Evolutionary conservation across 2,329 filamentous ascomycete genomes (phyloP).

Genomic region (Microcera coccophila): DNA sequence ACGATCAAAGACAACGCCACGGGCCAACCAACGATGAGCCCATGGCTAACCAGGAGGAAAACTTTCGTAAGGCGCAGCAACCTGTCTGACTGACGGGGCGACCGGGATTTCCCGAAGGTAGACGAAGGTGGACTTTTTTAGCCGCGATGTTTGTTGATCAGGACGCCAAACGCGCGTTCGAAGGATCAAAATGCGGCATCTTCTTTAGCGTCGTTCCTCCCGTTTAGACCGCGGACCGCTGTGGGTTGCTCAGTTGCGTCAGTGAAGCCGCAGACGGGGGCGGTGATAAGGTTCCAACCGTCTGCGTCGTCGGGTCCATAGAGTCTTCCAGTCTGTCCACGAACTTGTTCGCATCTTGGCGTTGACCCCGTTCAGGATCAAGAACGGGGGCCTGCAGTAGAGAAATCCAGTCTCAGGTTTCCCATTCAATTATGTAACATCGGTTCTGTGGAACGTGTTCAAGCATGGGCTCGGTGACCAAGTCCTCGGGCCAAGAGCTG

Average conservation of each 20-base stretch:
- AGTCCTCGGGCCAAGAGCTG: neutral
- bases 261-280: slow-evolving; percentile 6
- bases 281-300: slow-evolving; percentile 25
- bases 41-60: neutral
- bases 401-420: too few species aligned
- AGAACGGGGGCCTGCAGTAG: neutral
- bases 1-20: neutral
- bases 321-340: neutral
- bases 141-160: slow-evolving; percentile 31
- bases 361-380: neutral
- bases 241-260: neutral
- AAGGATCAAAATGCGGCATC: slow-evolving; percentile 26
- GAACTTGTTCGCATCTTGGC: neutral
- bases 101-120: slow-evolving; percentile 33
- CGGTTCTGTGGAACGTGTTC: neutral
- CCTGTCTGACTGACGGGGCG: neutral
- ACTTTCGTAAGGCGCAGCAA: neutral
- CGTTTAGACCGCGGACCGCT: slow-evolving; percentile 22
- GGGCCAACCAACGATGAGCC: neutral
- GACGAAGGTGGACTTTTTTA: slow-evolving; percentile 28
- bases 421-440: too few species aligned
- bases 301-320: slow-evolving; percentile 1
- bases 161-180: slow-evolving; percentile 23
- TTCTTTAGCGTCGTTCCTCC: slow-evolving; percentile 30
- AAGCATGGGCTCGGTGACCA: neutral